Base-by-base conservation (phyloP, 164 flowering plant genomes). In the Nymphaea colorata region DNA sequence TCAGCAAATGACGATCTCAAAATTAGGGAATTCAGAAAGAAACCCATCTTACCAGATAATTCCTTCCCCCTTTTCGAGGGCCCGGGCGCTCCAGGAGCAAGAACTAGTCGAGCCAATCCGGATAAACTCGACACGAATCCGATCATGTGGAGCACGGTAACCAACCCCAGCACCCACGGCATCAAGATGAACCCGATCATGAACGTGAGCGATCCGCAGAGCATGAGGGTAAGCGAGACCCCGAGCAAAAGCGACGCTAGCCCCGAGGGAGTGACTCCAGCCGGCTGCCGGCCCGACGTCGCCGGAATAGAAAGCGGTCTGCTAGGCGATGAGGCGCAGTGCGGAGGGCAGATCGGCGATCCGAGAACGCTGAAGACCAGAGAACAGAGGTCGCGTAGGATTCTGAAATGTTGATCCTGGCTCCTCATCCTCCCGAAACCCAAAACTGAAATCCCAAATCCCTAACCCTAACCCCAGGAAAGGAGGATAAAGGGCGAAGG, bases 121-220 rank as follows among this genome's bases (percentile, higher is more conserved):
- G 97, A 85, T 0, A 94, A 67, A 66, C 72, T 71, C 3, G 99
- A 86, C 47, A 94, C 82, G 7, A 94, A 66, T 17, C 93, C 97
- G 16, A 83, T 83, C 15, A 90, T 75, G 47, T 91, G 88, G 63
- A 94, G 79, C 14, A 94, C 76, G 83, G 85, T 77, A 6, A 94
- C 77, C 75, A 90, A 69, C 4, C 92, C 95, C 64, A 94, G 74
- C 42, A 94, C 96, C 98, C 99, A 94, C 12, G 99, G 99, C 96
- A 94, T 87, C 84, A 94, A 72, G 55, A 94, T 66, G 74, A 94
- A 88, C 6, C 99, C 99, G 41, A 94, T 83, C 63, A 94, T 81
- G 68, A 94, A 90, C 4, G 99, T 94, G 15, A 94, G 87, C 43
- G 98, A 91, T 65, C 99, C 99, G 68, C 96, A 94, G 4, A 94